Base-by-base conservation (phyloP, 257 asterid species). In the Solanum medicagineum region DNA sequence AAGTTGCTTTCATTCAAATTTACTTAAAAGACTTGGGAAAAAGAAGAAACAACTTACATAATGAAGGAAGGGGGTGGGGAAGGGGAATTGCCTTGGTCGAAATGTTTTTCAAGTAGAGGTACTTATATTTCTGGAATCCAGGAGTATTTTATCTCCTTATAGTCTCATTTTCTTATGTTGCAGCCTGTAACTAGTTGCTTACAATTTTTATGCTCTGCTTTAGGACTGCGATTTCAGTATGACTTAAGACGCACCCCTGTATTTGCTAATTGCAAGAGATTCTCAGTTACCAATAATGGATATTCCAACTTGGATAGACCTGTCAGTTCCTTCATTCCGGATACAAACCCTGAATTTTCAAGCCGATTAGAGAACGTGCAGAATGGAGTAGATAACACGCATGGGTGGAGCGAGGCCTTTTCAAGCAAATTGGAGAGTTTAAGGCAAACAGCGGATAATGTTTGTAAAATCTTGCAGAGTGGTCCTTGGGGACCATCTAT, bases 401-500 rank as follows among this genome's bases (percentile, higher is more conserved):
- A 83, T 84, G 90, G 85, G 42, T 85, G 83, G 81, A 85, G 74
- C 47, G 88, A 89, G 80, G 92, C 84, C 62, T 77, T 29, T 84
- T 53, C 83, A 65, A 89, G 90, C 29, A 91, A 85, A 77, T 60
- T 89, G 60, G 94, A 87, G 80, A 84, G 88, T 63, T 83, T 89
- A 81, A 84, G 85, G 74, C 75, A 83, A 66, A 85, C 59, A 20
- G 92, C 90, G 24, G 95, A 93, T 73, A 83, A 81, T 83, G 91
- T 94, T 29, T 94, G 97, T 87, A 88, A 69, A 68, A 88, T 96
- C 70, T 81, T 96, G 87, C 95, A 89, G 75, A 89, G 87, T 81
- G 93, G 91, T 56, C 91, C 94, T 20, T 94, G 97, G 98, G 94
- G 95, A 62, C 94, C 97, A 84, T 88, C 94, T 16, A 16, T 93